Conservation (phyloP, 495 filamentous ascomycete species). For the Penicillium turbatum region DNA sequence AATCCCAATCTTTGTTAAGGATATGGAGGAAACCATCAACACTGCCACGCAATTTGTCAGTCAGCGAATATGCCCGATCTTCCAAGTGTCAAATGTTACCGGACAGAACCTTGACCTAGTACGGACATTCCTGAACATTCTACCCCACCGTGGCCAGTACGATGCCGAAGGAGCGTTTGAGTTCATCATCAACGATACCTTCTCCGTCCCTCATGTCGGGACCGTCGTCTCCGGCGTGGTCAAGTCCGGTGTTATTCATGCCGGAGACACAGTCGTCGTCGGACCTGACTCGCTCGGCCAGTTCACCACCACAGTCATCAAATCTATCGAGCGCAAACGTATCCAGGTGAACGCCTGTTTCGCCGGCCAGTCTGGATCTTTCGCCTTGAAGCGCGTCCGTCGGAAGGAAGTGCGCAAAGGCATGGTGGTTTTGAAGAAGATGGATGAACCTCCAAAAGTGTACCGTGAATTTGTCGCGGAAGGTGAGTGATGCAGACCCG, state of each 20-base stretch:
- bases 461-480: slow-evolving; percentile 92
- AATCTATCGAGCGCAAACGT: slow-evolving; percentile 92
- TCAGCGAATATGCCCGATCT: slow-evolving; percentile 93
- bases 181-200: slow-evolving; percentile 95
- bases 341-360: slow-evolving; percentile 85
- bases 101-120: slow-evolving; percentile 78
- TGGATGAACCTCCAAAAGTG: slow-evolving; percentile 70
- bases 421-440: slow-evolving; percentile 92
- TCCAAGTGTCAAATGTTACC: slow-evolving; percentile 97
- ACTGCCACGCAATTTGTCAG: slow-evolving; percentile 95
- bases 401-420: slow-evolving; percentile 96
- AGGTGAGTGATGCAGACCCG: slow-evolving; percentile 42
- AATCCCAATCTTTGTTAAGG: slow-evolving; percentile 96
- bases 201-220: slow-evolving; percentile 96
- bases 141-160: slow-evolving; percentile 93
- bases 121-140: slow-evolving; percentile 88
- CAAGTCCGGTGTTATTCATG: slow-evolving; percentile 77
- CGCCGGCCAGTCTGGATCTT: slow-evolving; percentile 88
- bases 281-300: slow-evolving; percentile 90
- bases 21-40: slow-evolving; percentile 83
- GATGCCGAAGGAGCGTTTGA: slow-evolving; percentile 85
- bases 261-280: slow-evolving; percentile 83
- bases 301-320: slow-evolving; percentile 83
- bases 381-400: slow-evolving; percentile 79
- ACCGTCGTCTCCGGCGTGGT: slow-evolving; percentile 95